Evolutionary conservation across 805 yeast genomes (phyloP).

Genomic region (Candida pseudofarinosa): DNA sequence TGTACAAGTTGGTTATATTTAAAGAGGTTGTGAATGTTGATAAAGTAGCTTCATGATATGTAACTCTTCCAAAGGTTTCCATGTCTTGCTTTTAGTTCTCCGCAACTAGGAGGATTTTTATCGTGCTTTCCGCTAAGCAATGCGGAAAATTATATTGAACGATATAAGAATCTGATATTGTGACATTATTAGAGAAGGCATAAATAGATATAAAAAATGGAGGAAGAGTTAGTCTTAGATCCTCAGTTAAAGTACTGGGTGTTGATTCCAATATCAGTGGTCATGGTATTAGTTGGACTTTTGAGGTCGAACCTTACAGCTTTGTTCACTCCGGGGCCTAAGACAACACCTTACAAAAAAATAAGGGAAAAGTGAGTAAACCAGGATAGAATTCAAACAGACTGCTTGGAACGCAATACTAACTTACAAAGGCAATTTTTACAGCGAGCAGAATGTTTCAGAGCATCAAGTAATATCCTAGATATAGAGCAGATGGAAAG

Average conservation of each 20-base stretch:
- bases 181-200: not conserved
- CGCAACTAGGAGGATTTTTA: no score
- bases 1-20: no score
- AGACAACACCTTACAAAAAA: conserved; percentile 46
- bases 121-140: no score
- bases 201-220: not conserved
- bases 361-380: conserved; percentile 31
- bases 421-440: conserved; percentile 47
- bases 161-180: not conserved
- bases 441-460: conserved; percentile 53
- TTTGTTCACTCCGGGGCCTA: conserved; percentile 57
- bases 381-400: not conserved
- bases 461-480: conserved; percentile 50
- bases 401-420: conserved; percentile 8
- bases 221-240: conserved; percentile 46
- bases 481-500: conserved; percentile 47
- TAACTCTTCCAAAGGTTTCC: no score
- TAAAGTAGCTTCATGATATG: no score
- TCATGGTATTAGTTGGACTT: conserved; percentile 85
- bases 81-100: no score
- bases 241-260: conserved; percentile 89
- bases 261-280: conserved; percentile 79
- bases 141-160: not conserved
- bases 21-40: no score
- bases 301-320: conserved; percentile 64